Percentiles rank a stretch among this genome's conserved stretches.
phyloP scores from a whole-genome alignment of 164 flowering plant genomes.

The Sextonia rubra region DNA sequence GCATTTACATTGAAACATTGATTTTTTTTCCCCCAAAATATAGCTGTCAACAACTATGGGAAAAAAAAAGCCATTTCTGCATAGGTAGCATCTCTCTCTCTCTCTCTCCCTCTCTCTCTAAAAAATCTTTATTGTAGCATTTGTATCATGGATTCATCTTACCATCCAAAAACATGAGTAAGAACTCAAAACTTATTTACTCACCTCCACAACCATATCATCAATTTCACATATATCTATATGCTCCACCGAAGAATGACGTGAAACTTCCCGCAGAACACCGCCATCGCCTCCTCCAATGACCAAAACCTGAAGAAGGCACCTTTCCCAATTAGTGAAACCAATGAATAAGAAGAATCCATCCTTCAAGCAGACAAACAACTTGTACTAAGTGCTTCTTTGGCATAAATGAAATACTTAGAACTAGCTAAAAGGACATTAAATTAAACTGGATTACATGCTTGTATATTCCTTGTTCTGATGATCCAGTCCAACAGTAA shows the following conservation, averaged over 20 bases:
- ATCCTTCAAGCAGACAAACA: not conserved
- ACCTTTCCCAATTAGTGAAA: not conserved
- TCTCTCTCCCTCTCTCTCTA: too few relatives aligned
- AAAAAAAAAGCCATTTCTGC: too few relatives aligned
- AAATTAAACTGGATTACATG: not conserved
- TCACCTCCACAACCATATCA: constrained; percentile 91
- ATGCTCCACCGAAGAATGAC: constrained; percentile 82
- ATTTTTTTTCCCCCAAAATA: too few relatives aligned
- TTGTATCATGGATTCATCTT: too few relatives aligned
- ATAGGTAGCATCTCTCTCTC: too few relatives aligned
- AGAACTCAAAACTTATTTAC: constrained; percentile 15
- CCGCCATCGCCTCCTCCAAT: constrained; percentile 99
- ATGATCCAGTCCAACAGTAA: not conserved
- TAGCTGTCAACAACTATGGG: too few relatives aligned
- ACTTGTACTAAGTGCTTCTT: not conserved
- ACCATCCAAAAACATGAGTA: not conserved
- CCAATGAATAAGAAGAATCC: not conserved
- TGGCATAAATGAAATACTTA: not conserved
- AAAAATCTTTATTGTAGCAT: too few relatives aligned
- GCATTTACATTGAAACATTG: too few relatives aligned
- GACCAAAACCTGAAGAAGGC: constrained; percentile 65
- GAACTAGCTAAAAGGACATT: not conserved
- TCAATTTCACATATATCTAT: constrained; percentile 97
- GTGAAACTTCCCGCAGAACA: constrained; percentile 87
- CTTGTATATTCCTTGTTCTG: too few relatives aligned